These are phyloP conservation scores for Malassezia pachydermatis DNA, from an alignment of 1,284 basidiomycete species.

Conservation along the genomic window DNA sequence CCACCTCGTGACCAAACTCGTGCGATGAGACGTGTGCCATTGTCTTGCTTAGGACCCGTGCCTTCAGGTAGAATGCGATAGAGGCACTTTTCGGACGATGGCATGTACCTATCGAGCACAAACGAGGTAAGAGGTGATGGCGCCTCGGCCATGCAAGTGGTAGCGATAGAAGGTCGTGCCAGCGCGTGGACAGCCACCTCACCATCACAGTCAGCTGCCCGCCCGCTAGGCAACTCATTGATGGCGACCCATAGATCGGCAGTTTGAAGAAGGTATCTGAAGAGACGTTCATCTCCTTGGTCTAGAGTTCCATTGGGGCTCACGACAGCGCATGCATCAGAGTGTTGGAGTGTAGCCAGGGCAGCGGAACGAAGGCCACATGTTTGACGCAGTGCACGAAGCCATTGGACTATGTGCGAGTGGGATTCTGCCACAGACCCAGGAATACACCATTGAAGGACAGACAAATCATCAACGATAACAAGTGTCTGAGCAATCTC, in stretches of 20 bases:
- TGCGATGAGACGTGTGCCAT: slow-evolving; percentile 9
- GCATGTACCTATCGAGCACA: slow-evolving; percentile 4
- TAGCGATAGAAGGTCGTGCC: slow-evolving; percentile 1
- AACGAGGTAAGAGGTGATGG: background rate
- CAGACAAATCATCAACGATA: slow-evolving; percentile 7
- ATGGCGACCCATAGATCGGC: slow-evolving; percentile 16
- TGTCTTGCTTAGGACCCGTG: slow-evolving; percentile 9
- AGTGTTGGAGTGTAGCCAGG: slow-evolving; percentile 10
- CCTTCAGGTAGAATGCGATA: slow-evolving; percentile 14
- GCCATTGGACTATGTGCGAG: background rate
- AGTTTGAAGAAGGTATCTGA: slow-evolving; percentile 11
- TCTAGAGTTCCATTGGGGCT: slow-evolving; percentile 3
- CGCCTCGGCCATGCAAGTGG: background rate
- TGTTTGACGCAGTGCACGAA: slow-evolving; percentile 2
- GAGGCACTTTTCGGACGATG: slow-evolving; percentile 3
- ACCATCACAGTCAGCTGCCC: slow-evolving; percentile 18
- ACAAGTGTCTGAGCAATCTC: slow-evolving; percentile 2
- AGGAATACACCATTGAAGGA: slow-evolving; percentile 5
- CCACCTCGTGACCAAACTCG: slow-evolving; percentile 13
- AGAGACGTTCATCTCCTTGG: slow-evolving; percentile 6
- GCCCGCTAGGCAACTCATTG: slow-evolving; percentile 15
- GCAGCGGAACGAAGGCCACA: background rate
- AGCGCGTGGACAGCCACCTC: slow-evolving; percentile 10
- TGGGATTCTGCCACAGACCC: background rate
- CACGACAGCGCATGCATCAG: slow-evolving; percentile 3